Base-by-base conservation (phyloP, 495 filamentous ascomycete genomes). In the Thozetella sp. region DNA sequence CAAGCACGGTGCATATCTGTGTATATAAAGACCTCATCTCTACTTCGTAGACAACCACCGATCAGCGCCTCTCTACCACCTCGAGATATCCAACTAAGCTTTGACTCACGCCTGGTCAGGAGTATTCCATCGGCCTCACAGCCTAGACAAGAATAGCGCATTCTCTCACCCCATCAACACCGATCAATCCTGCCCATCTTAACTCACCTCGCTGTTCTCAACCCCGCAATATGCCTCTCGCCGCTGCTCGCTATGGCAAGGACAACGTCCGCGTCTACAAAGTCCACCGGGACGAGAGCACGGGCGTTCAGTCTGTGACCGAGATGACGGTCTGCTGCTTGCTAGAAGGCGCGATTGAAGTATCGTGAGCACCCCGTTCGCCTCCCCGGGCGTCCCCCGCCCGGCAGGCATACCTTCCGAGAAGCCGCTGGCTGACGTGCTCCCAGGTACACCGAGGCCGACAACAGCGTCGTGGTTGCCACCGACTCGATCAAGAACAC, bases 401-500 rank as follows among this genome's bases (percentile, higher is more conserved):
- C n/a, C n/a, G n/a, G n/a, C n/a, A n/a, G n/a, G n/a, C n/a, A n/a
- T n/a, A n/a, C n/a, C n/a, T n/a, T n/a, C n/a, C n/a, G n/a, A n/a
- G n/a, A n/a, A n/a, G 26, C 23, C 30, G 15, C 54, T 51, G 15
- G 45, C 63, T 43, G 1, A 34, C 57, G 34, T 25, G 2, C 2
- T 19, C 27, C 30, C 48, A 93, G 90, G 54, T 97, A 97, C 82
- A 99, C 93, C 59, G 74, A 85, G 69, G 94, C 92, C 67, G 95
- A 99, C 78, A 99, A 99, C 82, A 91, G 89, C 72, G 91, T 96
- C 55, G 84, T 99, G 23, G 95, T 99, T 43, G 93, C 95, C 54
- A 99, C 95, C 40, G 95, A 99, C 76, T 94, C 93, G 11, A 94
- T 97, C 81, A 99, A 99, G 80, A 97, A 99, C 78, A 97, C 93